Percentiles rank a stretch among this genome's conserved stretches.
Conservation (phyloP, 768 basidiomycete genomes). For the Clavaria fumosa region DNA sequence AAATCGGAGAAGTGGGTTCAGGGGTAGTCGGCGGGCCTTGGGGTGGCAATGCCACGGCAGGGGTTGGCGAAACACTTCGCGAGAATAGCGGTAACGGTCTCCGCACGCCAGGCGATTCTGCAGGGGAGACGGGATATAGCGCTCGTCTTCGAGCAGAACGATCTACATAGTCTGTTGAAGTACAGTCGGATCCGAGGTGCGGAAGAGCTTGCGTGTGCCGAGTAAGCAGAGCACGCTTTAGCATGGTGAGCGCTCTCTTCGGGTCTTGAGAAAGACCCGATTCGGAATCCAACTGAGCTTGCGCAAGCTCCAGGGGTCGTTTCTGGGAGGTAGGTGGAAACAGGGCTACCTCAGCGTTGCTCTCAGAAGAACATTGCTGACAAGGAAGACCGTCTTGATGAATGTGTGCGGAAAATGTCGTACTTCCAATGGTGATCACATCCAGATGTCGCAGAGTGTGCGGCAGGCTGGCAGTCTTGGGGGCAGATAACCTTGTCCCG, state of each 20-base stretch:
- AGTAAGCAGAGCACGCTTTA: conserved; percentile 49
- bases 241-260: conserved; percentile 47
- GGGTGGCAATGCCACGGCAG: conserved; percentile 6
- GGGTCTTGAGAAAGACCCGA: conserved; percentile 27
- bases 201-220: conserved; percentile 22
- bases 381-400: conserved; percentile 51
- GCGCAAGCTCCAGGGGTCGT: conserved; percentile 16
- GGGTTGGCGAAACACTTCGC: too few relatives aligned
- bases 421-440: conserved; percentile 49
- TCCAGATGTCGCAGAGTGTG: conserved; percentile 49
- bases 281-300: conserved; percentile 16
- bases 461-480: conserved; percentile 56
- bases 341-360: conserved; percentile 42
- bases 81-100: too few relatives aligned
- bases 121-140: conserved; percentile 33
- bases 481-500: conserved; percentile 44
- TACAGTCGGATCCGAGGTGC: neutral
- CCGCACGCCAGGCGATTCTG: conserved; percentile 37
- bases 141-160: conserved; percentile 58
- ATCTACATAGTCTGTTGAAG: conserved; percentile 43
- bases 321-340: conserved; percentile 22
- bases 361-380: conserved; percentile 37
- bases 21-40: conserved; percentile 17
- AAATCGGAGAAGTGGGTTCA: conserved; percentile 32
- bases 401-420: conserved; percentile 55